Base-by-base conservation (phyloP, 2,329 filamentous ascomycete species). In the Pseudogymnoascus sp. region DNA sequence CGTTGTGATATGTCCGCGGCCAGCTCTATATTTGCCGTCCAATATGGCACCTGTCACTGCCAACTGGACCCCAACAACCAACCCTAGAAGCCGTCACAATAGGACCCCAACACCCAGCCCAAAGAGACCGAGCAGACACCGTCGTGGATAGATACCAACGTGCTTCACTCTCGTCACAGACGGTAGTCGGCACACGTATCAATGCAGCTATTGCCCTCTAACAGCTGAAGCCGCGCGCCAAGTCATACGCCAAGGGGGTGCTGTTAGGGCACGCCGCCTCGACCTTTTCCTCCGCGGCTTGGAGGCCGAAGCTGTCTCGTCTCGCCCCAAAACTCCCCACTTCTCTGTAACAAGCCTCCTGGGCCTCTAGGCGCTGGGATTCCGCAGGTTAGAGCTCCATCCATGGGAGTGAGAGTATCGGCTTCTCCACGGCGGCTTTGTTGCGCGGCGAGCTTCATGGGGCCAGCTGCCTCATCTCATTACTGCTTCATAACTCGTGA, bases 321-420 rank as follows among this genome's bases (percentile, higher is more conserved):
- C 48, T 33, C 48, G 48, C 29, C 48, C 29, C 29, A 55, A 17
- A 33, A 17, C 29, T 55, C 48, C 21, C 21, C 48, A 55, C 48
- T 55, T 33, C 29, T 55, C 48, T 55, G 48, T 55, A 55, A 55
- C 48, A 55, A 55, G 48, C 29, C 48, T 55, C 29, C 48, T 55
- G 29, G 48, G n/a, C n/a, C n/a, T 55, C 48, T 33, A 33, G 48
- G 48, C 48, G 48, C 48, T 55, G 48, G 29, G 48, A 55, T 55
- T 21, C 48, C 48, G 48, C 29, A 21, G n/a, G 29, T 13, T 55
- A 15, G 48, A 55, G 48, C 48, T 55, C 29, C 27, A 33, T 17
- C 15, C 12, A 55, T 21, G 48, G 48, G n/a, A 21, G 7, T 9
- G 15, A 5, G n/a, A 4, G 2, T 9, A 15, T 55, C 48, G 48